These are phyloP conservation scores for Microbotryum intermedium DNA, from an alignment of 1,284 basidiomycete genomes.

Conservation along the genomic window DNA sequence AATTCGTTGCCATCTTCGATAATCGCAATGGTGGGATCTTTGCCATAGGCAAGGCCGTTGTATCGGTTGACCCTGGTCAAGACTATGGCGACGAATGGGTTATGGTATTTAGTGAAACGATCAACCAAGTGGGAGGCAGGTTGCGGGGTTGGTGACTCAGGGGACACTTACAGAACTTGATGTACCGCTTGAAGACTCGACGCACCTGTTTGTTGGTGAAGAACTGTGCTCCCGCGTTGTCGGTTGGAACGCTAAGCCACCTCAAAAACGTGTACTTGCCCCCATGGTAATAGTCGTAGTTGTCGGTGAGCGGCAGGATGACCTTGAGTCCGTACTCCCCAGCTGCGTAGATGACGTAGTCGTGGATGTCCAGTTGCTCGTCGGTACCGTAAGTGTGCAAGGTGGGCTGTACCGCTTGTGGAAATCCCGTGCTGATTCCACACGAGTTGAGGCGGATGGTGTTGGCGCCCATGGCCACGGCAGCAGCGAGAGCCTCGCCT, in stretches of 20 bases:
- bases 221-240: background rate
- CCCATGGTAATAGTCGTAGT: slow-evolving; percentile 4
- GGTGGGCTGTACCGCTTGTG: no score
- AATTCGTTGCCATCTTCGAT: slow-evolving; percentile 10
- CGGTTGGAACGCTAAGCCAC: background rate
- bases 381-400: background rate
- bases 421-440: slow-evolving; percentile 8
- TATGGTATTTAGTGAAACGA: no score
- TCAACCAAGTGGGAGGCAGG: no score
- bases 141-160: no score
- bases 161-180: slow-evolving; percentile 1
- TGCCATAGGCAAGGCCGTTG: slow-evolving; percentile 10
- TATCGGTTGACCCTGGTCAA: slow-evolving; percentile 8
- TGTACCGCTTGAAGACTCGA: background rate
- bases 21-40: slow-evolving; percentile 15
- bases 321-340: slow-evolving; percentile 18
- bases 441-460: slow-evolving; percentile 10
- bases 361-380: slow-evolving; percentile 6
- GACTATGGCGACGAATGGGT: background rate
- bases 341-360: slow-evolving; percentile 21
- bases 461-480: slow-evolving; percentile 24
- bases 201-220: background rate
- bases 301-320: slow-evolving; percentile 20
- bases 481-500: slow-evolving; percentile 19
- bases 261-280: slow-evolving; percentile 11